Evolutionary conservation across 2,329 filamentous ascomycete species (phyloP), one percentile per base, ranked within the genome.

Genomic region (Coniella lustricola): DNA sequence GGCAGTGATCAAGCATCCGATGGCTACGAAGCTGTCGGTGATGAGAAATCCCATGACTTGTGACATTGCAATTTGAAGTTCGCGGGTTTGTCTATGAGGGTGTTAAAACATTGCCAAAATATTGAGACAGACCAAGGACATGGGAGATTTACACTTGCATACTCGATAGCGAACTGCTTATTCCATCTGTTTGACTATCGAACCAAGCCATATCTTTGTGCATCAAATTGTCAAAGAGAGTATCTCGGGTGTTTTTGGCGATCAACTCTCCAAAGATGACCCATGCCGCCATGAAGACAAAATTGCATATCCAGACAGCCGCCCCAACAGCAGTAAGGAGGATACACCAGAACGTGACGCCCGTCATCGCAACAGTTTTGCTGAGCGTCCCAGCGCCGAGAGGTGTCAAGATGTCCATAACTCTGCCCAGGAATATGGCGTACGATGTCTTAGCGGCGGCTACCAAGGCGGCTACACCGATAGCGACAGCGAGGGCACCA

Each of bases 231-330:
- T 68, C 58, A 59, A 95, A 95, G 3, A 93, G 66, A 4, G 67
- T 69, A 14, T 74, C 69, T 4, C 89, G 77, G 7, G 81, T 82
- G 40, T 67, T 77, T 29, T 76, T 77, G 0, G 85, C 88, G 56
- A 95, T 88, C 2, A 88, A 59, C 64, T 96, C 90, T 13, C 90
- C 87, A 62, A 93, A 93, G 0, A 77, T 62, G 25, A 91, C 71
- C 82, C 90, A 96, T 0, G 79, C 64, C 1, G 75, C 73, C 57
- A 89, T 83, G 56, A 88, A 85, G 2, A 75, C 61, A 3, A 78
- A 76, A 56, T 86, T 84, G 14, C 83, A 65, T 0, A 89, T 39
- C 80, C 87, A 91, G 40, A 79, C 82, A 0, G 69, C 76, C 0
- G 70, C 62, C 0, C 85, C 88, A 0, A 95, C 64, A 0, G 70